These are phyloP conservation scores for Clitopilus hobsonii DNA, from an alignment of 768 basidiomycete species.

Conservation along the genomic window DNA sequence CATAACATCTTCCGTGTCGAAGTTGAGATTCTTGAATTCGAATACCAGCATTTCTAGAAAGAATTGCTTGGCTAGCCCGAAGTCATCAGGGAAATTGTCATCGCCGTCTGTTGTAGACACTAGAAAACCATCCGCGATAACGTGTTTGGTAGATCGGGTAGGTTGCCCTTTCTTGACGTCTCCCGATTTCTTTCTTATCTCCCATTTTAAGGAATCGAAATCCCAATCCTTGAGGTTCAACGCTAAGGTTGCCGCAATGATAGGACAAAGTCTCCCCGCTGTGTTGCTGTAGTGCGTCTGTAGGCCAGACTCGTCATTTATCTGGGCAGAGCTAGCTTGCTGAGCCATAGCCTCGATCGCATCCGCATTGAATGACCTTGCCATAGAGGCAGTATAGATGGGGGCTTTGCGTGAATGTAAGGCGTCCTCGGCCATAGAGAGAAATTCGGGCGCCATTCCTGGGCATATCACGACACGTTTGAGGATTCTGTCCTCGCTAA, in stretches of 20 bases:
- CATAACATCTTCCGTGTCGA: background rate
- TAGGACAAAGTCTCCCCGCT: background rate
- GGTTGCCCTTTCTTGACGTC: background rate
- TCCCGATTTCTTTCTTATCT: background rate
- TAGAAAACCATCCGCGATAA: background rate
- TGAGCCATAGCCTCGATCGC: too few relatives aligned
- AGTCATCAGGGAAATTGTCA: background rate
- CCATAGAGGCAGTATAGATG: too few relatives aligned
- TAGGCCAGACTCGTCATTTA: background rate
- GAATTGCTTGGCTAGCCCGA: background rate
- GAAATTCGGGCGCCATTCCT: too few relatives aligned
- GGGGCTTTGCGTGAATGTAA: too few relatives aligned
- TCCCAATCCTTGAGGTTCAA: background rate
- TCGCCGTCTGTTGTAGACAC: background rate
- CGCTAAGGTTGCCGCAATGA: background rate
- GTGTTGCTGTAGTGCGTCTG: background rate
- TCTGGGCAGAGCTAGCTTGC: too few relatives aligned
- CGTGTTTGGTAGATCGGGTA: background rate
- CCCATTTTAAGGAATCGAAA: background rate
- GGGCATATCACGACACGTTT: too few relatives aligned
- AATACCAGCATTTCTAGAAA: background rate
- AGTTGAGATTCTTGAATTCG: background rate
- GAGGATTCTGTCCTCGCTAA: too few relatives aligned
- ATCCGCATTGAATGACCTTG: too few relatives aligned
- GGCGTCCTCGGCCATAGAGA: too few relatives aligned